Percentiles rank a stretch among this genome's conserved stretches.
Conservation (phyloP, 345 rosid species). For the Ceriops zippeliana region DNA sequence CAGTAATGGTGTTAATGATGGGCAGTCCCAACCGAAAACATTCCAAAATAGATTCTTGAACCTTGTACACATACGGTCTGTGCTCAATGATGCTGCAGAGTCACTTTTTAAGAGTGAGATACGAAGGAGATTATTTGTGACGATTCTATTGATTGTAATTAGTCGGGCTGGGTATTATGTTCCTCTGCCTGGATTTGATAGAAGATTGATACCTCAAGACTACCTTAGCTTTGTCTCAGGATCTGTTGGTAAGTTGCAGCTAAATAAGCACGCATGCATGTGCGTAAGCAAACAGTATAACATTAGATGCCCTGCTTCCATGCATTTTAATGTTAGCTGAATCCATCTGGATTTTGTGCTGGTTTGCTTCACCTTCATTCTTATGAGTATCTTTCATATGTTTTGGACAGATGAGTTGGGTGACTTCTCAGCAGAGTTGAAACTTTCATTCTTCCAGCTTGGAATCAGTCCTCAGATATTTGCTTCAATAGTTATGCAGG, state of each 20-base stretch:
- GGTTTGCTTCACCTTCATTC: not conserved
- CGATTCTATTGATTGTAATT: constrained; percentile 58
- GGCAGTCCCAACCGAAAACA: constrained; percentile 39
- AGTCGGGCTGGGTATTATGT: constrained; percentile 88
- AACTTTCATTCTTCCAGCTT: constrained; percentile 91
- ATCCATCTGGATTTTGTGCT: constrained; percentile 3
- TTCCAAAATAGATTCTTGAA: constrained; percentile 73
- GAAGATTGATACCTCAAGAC: constrained; percentile 79
- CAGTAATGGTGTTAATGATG: constrained; percentile 20
- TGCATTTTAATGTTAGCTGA: constrained; percentile 1
- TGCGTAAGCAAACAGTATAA: not conserved
- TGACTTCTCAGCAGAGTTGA: constrained; percentile 68
- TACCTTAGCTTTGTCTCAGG: constrained; percentile 88
- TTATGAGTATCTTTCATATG: not conserved
- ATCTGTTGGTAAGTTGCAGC: constrained; percentile 63
- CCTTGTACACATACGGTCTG: constrained; percentile 65
- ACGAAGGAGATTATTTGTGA: constrained; percentile 74
- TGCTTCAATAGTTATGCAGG: constrained; percentile 92
- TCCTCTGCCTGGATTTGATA: constrained; percentile 90
- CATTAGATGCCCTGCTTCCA: not conserved
- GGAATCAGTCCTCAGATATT: constrained; percentile 92
- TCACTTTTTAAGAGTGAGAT: constrained; percentile 92
- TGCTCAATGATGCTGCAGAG: constrained; percentile 66
- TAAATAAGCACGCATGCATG: not conserved
- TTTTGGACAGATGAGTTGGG: constrained; percentile 75